phyloP scores from a whole-genome alignment of 495 filamentous ascomycete genomes.

The Penicillium cataractarum region DNA sequence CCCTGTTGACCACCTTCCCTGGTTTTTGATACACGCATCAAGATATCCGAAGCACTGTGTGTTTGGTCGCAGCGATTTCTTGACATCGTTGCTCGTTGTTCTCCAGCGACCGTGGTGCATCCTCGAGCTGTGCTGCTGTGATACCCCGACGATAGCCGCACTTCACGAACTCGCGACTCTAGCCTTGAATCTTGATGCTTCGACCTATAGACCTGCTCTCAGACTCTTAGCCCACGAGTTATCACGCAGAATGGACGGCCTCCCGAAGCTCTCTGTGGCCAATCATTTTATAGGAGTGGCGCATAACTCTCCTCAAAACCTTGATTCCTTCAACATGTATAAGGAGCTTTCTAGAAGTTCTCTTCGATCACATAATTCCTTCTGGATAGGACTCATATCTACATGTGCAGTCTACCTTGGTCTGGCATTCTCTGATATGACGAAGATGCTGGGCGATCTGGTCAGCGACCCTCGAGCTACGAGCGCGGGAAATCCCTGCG shows the following conservation, averaged over 20 bases:
- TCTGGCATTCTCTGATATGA: slow-evolving; percentile 17
- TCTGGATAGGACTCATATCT: slow-evolving; percentile 26
- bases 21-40: slow-evolving; percentile 27
- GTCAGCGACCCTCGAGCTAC: neutral
- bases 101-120: slow-evolving; percentile 32
- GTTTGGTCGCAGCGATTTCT: slow-evolving; percentile 9
- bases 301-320: neutral
- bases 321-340: slow-evolving; percentile 5
- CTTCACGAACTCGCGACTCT: slow-evolving; percentile 9
- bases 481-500: neutral
- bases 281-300: neutral
- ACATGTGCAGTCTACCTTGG: slow-evolving; percentile 22
- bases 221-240: slow-evolving; percentile 18
- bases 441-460: slow-evolving; percentile 5
- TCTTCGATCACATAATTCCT: slow-evolving; percentile 21
- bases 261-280: no score
- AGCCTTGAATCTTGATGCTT: slow-evolving; percentile 9
- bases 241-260: neutral
- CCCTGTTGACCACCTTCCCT: slow-evolving; percentile 13
- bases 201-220: slow-evolving; percentile 16
- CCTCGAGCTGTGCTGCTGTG: slow-evolving; percentile 28
- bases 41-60: slow-evolving; percentile 23
- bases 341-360: slow-evolving; percentile 5
- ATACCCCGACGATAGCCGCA: slow-evolving; percentile 12
- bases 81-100: slow-evolving; percentile 21